phyloP scores from a whole-genome alignment of 2,329 filamentous ascomycete species.

The Sarocladiaceae sp. region DNA sequence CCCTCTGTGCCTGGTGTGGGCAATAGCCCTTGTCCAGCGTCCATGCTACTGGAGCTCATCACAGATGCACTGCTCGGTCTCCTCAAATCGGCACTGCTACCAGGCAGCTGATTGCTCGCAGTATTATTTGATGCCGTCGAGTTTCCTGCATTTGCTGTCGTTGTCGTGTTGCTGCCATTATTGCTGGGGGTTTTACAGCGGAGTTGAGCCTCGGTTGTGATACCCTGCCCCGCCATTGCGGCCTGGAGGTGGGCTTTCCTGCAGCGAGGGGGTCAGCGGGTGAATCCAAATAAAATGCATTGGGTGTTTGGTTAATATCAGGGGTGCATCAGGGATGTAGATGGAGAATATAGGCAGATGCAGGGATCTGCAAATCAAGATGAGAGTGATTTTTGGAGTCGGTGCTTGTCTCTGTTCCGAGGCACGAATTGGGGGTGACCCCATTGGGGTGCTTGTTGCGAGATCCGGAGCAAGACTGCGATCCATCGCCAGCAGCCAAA shows the following conservation, averaged over 20 bases:
- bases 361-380: too few species aligned
- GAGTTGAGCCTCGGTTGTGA: conserved; percentile 40
- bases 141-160: conserved; percentile 6
- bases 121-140: conserved; percentile 2
- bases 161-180: background rate
- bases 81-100: conserved; percentile 32
- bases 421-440: too few species aligned
- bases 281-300: too few species aligned
- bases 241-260: conserved; percentile 42
- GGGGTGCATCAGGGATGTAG: too few species aligned
- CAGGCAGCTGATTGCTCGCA: background rate
- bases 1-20: conserved; percentile 29
- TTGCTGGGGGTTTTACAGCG: conserved; percentile 13
- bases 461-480: background rate
- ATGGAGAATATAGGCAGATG: too few species aligned
- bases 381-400: too few species aligned
- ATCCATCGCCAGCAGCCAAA: too few species aligned
- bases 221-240: conserved; percentile 28
- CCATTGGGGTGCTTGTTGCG: background rate
- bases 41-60: conserved; percentile 27
- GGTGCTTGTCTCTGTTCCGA: too few species aligned
- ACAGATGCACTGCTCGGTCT: conserved; percentile 31
- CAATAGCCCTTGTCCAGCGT: conserved; percentile 13
- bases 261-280: conserved; percentile 5
- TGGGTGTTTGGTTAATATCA: background rate